phyloP scores from a whole-genome alignment of 1,284 basidiomycete species.

The Cryptococcus amylolentus region DNA sequence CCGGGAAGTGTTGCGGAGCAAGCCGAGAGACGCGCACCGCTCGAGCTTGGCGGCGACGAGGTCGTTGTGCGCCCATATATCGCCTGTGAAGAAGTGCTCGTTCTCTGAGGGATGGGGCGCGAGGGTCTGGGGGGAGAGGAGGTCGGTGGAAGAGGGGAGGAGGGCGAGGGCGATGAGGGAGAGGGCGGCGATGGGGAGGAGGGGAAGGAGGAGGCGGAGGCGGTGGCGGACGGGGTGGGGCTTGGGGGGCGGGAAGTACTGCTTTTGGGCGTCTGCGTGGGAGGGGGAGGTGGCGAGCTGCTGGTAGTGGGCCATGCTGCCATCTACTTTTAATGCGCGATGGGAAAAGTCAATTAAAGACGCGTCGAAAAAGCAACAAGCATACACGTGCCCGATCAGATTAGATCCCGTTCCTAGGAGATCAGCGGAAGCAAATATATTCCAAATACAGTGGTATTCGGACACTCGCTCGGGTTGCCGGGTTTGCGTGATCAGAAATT shows the following conservation, averaged over 20 bases:
- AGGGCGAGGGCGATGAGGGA: background rate
- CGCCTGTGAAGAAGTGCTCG: conserved; percentile 29
- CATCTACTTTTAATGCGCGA: no score
- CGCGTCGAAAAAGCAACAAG: no score
- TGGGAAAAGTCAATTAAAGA: no score
- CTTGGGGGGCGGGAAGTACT: background rate
- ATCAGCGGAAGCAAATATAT: background rate
- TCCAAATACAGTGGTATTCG: background rate
- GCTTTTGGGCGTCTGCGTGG: background rate
- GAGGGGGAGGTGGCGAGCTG: background rate
- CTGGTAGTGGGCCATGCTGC: background rate
- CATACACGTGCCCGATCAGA: no score
- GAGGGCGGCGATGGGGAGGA: background rate
- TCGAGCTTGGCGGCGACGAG: conserved; percentile 19
- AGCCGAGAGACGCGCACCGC: conserved; percentile 23
- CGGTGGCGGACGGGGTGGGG: background rate
- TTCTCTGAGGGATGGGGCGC: conserved; percentile 8
- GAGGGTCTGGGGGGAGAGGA: background rate
- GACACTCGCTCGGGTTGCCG: background rate
- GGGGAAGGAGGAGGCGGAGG: background rate
- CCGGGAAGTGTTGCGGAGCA: conserved; percentile 29
- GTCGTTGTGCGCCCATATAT: conserved; percentile 33
- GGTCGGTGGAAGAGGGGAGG: background rate
- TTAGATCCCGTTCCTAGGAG: background rate
- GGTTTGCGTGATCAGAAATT: background rate